Evolutionary conservation across 2,329 filamentous ascomycete genomes (phyloP), one percentile per base, ranked within the genome.

Genomic region (Arthrobotrys iridis): DNA sequence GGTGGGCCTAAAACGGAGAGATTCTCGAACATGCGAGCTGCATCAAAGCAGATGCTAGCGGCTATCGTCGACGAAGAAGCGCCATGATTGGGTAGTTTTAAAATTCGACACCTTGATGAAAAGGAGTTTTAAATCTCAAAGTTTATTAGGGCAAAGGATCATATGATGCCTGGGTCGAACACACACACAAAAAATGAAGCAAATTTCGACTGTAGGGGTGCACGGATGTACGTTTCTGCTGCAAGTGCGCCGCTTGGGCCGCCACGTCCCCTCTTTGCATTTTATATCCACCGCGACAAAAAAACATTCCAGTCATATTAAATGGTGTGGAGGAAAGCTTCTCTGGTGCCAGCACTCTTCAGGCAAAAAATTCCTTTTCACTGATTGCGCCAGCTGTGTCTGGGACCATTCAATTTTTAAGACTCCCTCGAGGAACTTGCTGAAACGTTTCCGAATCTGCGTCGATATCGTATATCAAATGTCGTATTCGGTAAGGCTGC

Each of bases 221-320:
- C 57, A 62, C 45, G 30, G 24, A 43, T 52, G 24, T 30, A 26
- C 37, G n/a, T 37, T 3, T 37, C 43, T 70, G 18, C 58, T 74
- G 70, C 70, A 67, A 43, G 55, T 62, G 4, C 10, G 35, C 62
- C 70, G 70, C 70, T 74, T 74, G 65, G 70, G 46, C 70, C 68
- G 37, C 60, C 50, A 45, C 15, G 22, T 48, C 57, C 66, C 66
- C 57, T 62, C 55, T 70, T 46, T 66, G 68, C 35, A 74, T 74
- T 73, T 62, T 74, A 74, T 73, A 66, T 22, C 46, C n/a, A 18
- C 13, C 22, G 15, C 22, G 20, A 26, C 37, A 22, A 11, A 55
- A 8, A 43, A 62, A 33, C 28, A 45, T 37, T 22, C 11, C n/a
- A n/a, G 11, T 30, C 37, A 63, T 48, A 63, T 30, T 15, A 46